These are phyloP conservation scores for Xylaria nigripes DNA, from an alignment of 495 filamentous ascomycete species.

Conservation along the genomic window DNA sequence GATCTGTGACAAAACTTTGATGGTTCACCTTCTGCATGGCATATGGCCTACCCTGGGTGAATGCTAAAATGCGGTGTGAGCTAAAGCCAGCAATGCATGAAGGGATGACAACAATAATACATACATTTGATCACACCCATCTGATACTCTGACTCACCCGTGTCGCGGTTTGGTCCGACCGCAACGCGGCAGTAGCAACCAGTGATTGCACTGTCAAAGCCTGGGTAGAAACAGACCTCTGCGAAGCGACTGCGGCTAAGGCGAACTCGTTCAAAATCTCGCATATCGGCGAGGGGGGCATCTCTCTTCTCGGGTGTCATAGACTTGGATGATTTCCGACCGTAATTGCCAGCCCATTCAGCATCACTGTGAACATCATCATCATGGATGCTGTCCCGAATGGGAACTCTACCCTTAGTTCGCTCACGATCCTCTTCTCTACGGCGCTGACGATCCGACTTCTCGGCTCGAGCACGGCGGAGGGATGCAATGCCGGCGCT, in stretches of 20 bases:
- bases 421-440: slow-evolving; percentile 60
- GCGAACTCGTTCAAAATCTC: slow-evolving; percentile 72
- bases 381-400: slow-evolving; percentile 31
- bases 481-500: slow-evolving; percentile 72
- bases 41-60: slow-evolving; percentile 72
- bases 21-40: slow-evolving; percentile 62
- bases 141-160: slow-evolving; percentile 65
- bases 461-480: slow-evolving; percentile 77
- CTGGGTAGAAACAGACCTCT: slow-evolving; percentile 82
- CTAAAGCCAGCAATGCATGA: neutral
- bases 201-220: slow-evolving; percentile 70
- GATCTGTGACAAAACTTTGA: slow-evolving; percentile 63
- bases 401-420: slow-evolving; percentile 41
- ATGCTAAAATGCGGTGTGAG: slow-evolving; percentile 48
- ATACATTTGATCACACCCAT: slow-evolving; percentile 79
- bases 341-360: slow-evolving; percentile 52
- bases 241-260: slow-evolving; percentile 75
- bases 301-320: slow-evolving; percentile 42
- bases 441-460: slow-evolving; percentile 65
- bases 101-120: neutral
- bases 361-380: slow-evolving; percentile 69
- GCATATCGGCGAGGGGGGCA: slow-evolving; percentile 53
- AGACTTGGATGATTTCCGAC: slow-evolving; percentile 34
- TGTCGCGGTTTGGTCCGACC: slow-evolving; percentile 62
- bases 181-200: slow-evolving; percentile 75